These are phyloP conservation scores for Laburnicola sp. DNA, from an alignment of 2,329 filamentous ascomycete genomes.

Conservation along the genomic window DNA sequence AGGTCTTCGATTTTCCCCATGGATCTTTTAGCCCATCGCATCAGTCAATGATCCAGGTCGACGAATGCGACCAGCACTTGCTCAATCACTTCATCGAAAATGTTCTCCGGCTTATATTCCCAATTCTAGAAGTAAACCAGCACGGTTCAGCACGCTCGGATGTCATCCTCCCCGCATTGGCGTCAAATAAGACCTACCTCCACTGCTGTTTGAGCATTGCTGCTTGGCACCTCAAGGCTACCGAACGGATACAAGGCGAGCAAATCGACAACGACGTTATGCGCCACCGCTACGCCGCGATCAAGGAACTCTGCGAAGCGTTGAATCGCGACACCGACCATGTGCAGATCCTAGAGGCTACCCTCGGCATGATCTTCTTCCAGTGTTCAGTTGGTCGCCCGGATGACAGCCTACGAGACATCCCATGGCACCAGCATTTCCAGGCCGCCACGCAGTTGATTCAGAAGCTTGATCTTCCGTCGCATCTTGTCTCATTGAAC, in stretches of 20 bases:
- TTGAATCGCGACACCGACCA: conserved; percentile 80
- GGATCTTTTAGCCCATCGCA: conserved; percentile 62
- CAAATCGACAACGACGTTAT: conserved; percentile 89
- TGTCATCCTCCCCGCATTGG: conserved; percentile 82
- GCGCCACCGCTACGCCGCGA: conserved; percentile 85
- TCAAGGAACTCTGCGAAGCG: conserved; percentile 81
- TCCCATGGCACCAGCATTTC: conserved; percentile 97
- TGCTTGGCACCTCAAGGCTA: conserved; percentile 87
- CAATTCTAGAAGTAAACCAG: conserved; percentile 87
- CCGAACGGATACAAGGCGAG: conserved; percentile 66
- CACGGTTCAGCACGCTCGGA: conserved; percentile 79
- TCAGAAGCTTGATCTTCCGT: conserved; percentile 78
- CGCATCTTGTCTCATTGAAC: conserved; percentile 62
- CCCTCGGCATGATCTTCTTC: conserved; percentile 94
- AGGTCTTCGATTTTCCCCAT: conserved; percentile 82
- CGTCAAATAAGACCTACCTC: conserved; percentile 89
- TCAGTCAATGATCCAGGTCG: conserved; percentile 77
- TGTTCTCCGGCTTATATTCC: conserved; percentile 87
- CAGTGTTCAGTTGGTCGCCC: conserved; percentile 87
- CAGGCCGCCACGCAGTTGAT: conserved; percentile 85
- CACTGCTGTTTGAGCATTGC: conserved; percentile 95
- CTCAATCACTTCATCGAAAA: conserved; percentile 89
- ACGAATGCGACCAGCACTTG: conserved; percentile 83
- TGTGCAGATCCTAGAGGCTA: conserved; percentile 85
- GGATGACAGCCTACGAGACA: conserved; percentile 83